A percentile compares a stretch with the other conserved stretches of the same genome.
Conservation (phyloP, 352 stramenopile genomes). For the Elongisporangium senticosum region DNA sequence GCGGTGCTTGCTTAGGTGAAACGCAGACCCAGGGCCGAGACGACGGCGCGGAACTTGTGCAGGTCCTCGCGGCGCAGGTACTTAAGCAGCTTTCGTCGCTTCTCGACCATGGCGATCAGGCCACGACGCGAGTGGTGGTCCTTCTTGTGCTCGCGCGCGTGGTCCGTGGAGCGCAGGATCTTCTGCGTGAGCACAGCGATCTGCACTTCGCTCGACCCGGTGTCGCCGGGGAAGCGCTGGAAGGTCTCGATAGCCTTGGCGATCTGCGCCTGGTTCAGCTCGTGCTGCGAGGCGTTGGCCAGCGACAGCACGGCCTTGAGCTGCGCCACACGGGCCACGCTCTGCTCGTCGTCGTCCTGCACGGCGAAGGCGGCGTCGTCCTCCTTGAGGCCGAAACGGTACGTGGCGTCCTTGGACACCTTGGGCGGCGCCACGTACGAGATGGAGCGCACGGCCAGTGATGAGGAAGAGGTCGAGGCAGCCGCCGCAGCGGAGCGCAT, state of each 20-base stretch:
- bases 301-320: constrained; percentile 72
- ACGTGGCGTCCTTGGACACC: constrained; percentile 43
- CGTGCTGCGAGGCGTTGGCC: constrained; percentile 71
- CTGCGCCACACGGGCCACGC: constrained; percentile 25
- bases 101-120: constrained; percentile 82
- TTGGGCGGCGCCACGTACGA: constrained; percentile 65
- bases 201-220: constrained; percentile 82
- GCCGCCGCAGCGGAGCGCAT: not conserved
- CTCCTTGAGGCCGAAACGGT: constrained; percentile 61
- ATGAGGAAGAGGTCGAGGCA: not conserved
- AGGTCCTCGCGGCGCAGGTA: constrained; percentile 81
- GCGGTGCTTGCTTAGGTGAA: constrained; percentile 42
- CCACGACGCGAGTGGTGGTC: constrained; percentile 84
- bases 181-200: constrained; percentile 84
- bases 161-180: constrained; percentile 70
- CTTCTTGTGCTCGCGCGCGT: constrained; percentile 80
- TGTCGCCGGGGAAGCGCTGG: constrained; percentile 83
- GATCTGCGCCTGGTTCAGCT: constrained; percentile 81
- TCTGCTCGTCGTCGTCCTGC: constrained; percentile 27
- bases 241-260: constrained; percentile 78
- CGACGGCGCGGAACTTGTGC: constrained; percentile 72
- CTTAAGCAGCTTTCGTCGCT: constrained; percentile 82
- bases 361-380: constrained; percentile 35
- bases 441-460: constrained; percentile 17
- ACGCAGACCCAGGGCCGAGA: constrained; percentile 67